phyloP scores from a whole-genome alignment of 148 eudicot genomes.

The Fallopia convolvulus region DNA sequence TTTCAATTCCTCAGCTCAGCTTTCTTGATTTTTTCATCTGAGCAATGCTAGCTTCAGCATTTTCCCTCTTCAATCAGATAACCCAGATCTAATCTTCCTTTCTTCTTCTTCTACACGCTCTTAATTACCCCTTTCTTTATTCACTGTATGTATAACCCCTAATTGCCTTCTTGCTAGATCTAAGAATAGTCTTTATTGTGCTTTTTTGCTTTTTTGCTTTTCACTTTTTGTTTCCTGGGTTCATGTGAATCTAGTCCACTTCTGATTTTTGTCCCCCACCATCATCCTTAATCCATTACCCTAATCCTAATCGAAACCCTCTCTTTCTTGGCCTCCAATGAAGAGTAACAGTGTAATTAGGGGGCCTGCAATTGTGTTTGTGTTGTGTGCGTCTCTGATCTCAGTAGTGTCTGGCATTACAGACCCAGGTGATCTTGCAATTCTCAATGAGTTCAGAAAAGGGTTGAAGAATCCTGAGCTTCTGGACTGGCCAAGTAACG shows the following conservation, averaged over 20 bases:
- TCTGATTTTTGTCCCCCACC: background rate
- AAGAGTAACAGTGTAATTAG: background rate
- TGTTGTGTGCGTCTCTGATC: constrained; percentile 11
- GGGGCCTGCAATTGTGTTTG: background rate
- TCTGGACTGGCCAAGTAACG: constrained; percentile 63
- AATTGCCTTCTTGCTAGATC: constrained; percentile 5
- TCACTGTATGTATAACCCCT: background rate
- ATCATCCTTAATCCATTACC: background rate
- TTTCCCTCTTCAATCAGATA: background rate
- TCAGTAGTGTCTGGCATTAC: constrained; percentile 41
- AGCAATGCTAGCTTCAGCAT: background rate
- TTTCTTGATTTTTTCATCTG: background rate
- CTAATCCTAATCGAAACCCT: background rate
- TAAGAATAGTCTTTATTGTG: background rate
- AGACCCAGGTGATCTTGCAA: constrained; percentile 56
- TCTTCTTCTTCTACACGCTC: background rate
- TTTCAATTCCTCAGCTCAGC: background rate
- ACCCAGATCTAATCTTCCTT: background rate
- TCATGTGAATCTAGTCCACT: background rate
- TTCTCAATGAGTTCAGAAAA: constrained; percentile 59
- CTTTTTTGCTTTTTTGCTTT: background rate
- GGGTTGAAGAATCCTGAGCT: constrained; percentile 71
- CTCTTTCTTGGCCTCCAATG: constrained; percentile 12
- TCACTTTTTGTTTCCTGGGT: background rate
- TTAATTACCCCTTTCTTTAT: background rate